Evolutionary conservation across 1,284 basidiomycete species (phyloP).

Genomic region (Ustilago bromivora): DNA sequence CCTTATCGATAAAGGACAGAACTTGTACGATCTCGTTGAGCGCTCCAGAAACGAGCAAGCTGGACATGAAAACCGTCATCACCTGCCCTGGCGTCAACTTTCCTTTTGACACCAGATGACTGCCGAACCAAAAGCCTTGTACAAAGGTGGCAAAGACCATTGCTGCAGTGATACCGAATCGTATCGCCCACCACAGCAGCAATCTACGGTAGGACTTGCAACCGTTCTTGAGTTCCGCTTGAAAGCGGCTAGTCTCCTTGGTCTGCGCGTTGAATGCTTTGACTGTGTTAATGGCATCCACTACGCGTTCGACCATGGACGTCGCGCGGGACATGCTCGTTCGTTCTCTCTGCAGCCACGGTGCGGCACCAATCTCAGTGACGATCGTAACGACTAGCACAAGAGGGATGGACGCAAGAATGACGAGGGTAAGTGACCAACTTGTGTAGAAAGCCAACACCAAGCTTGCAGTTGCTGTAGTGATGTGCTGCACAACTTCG

Average conservation of each 20-base stretch:
- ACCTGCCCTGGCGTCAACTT: slow-evolving; percentile 80
- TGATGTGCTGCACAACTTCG: slow-evolving; percentile 81
- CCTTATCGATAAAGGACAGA: slow-evolving; percentile 82
- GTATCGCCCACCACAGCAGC: slow-evolving; percentile 81
- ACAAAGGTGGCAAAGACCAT: slow-evolving; percentile 92
- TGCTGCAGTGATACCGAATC: slow-evolving; percentile 77
- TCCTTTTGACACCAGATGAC: slow-evolving; percentile 82
- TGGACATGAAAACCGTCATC: slow-evolving; percentile 97
- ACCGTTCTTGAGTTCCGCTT: slow-evolving; percentile 73
- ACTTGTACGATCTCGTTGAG: slow-evolving; percentile 87
- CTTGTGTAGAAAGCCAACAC: slow-evolving; percentile 84
- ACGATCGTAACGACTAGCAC: slow-evolving; percentile 79
- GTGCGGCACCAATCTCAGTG: slow-evolving; percentile 75
- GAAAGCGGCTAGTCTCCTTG: slow-evolving; percentile 75
- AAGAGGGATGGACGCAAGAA: slow-evolving; percentile 88
- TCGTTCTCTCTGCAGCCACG: slow-evolving; percentile 79
- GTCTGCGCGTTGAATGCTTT: slow-evolving; percentile 91
- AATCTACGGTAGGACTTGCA: slow-evolving; percentile 72
- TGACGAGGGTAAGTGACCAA: slow-evolving; percentile 87
- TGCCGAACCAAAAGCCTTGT: slow-evolving; percentile 95
- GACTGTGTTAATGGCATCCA: slow-evolving; percentile 86
- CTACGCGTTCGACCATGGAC: slow-evolving; percentile 82
- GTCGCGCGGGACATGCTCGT: slow-evolving; percentile 78
- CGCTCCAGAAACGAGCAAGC: slow-evolving; percentile 86
- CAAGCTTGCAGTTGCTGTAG: slow-evolving; percentile 83